Percentiles rank a stretch among this genome's conserved stretches.
These are phyloP conservation scores for Trichodelitschia bisporula DNA, from an alignment of 495 filamentous ascomycete species.

Conservation along the genomic window DNA sequence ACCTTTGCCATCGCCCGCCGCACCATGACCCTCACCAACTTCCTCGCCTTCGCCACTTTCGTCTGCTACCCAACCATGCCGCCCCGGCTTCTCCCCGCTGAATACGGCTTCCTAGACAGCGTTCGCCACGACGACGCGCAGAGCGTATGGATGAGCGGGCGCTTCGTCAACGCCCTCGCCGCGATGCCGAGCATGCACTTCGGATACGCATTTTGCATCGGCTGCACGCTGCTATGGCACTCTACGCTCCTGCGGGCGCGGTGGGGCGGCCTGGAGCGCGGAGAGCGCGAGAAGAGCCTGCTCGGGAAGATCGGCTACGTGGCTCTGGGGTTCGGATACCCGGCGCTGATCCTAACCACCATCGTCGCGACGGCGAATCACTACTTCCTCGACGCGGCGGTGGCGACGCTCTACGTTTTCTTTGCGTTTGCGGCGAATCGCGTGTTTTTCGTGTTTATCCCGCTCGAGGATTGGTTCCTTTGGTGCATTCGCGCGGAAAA, in stretches of 20 bases:
- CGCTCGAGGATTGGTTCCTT: slow-evolving; percentile 28
- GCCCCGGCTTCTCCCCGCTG: slow-evolving; percentile 31
- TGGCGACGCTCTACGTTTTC: slow-evolving; percentile 25
- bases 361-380: slow-evolving; percentile 45
- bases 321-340: slow-evolving; percentile 27
- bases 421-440: slow-evolving; percentile 24
- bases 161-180: slow-evolving; percentile 12
- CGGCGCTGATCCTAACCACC: slow-evolving; percentile 29
- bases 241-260: slow-evolving; percentile 23
- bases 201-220: slow-evolving; percentile 26
- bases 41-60: slow-evolving; percentile 34
- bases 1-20: slow-evolving; percentile 32
- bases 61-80: slow-evolving; percentile 41
- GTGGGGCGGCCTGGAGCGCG: slow-evolving; percentile 20
- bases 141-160: slow-evolving; percentile 24
- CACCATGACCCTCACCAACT: slow-evolving; percentile 38
- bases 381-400: slow-evolving; percentile 34
- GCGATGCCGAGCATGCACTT: slow-evolving; percentile 13
- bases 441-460: slow-evolving; percentile 28
- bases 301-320: slow-evolving; percentile 21
- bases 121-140: slow-evolving; percentile 36
- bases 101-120: slow-evolving; percentile 37
- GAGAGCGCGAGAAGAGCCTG: slow-evolving; percentile 18
- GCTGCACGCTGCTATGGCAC: slow-evolving; percentile 33
- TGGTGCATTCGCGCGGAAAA: slow-evolving; percentile 32